phyloP scores from a whole-genome alignment of 306 rosid species.

The Sphenostylis stenocarpa region DNA sequence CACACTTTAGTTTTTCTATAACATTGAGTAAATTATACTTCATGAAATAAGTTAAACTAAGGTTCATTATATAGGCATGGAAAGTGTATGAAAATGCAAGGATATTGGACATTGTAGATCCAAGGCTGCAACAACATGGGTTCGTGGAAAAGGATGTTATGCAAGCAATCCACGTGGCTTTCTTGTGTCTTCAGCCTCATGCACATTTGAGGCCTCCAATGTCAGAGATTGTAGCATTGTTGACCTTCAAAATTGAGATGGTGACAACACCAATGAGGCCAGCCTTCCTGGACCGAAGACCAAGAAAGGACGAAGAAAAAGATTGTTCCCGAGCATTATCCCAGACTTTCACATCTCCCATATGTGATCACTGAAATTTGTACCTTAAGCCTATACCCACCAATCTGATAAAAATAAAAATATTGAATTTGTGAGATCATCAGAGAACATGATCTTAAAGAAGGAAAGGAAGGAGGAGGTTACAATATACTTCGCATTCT shows the following conservation, averaged over 20 bases:
- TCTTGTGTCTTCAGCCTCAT: conserved; percentile 73
- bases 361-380: not conserved
- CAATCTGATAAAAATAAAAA: no score
- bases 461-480: not conserved
- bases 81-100: conserved; percentile 53
- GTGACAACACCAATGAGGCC: conserved; percentile 60
- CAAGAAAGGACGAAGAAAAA: conserved; percentile 30
- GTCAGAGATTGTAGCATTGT: conserved; percentile 74
- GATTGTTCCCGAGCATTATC: conserved; percentile 39
- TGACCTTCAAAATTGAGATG: conserved; percentile 62
- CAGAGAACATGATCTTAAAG: not conserved
- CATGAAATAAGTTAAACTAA: not conserved
- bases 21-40: no score
- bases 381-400: not conserved
- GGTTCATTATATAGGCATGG: conserved; percentile 60
- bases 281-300: conserved; percentile 51
- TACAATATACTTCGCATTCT: not conserved
- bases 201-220: conserved; percentile 70
- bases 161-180: conserved; percentile 72
- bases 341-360: not conserved
- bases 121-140: conserved; percentile 54
- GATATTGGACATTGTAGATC: conserved; percentile 56
- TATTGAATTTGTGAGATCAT: not conserved
- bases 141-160: conserved; percentile 53
- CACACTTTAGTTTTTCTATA: no score